phyloP scores from a whole-genome alignment of 2,329 filamentous ascomycete species.

The Dothiorella sarmentorum region DNA sequence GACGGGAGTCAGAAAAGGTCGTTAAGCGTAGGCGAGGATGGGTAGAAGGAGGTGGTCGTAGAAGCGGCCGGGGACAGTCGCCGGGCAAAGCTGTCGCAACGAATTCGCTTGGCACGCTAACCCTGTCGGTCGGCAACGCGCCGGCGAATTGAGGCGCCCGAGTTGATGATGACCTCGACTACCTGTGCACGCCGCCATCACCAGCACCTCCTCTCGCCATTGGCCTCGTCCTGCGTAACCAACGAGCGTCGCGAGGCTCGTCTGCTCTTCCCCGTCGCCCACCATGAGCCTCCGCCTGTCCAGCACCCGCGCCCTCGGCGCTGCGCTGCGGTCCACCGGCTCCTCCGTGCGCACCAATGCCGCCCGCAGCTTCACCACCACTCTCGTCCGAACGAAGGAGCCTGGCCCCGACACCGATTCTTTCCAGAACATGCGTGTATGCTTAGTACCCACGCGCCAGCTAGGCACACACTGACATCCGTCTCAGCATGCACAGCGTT shows the following conservation, averaged over 20 bases:
- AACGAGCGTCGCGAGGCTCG: constrained; percentile 28
- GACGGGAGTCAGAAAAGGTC: constrained; percentile 11
- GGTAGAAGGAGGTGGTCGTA: constrained; percentile 17
- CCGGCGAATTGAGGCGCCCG: constrained; percentile 10
- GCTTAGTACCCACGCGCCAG: background rate
- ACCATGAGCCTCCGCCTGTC: constrained; percentile 42
- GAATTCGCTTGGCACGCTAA: constrained; percentile 11
- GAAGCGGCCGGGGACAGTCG: constrained; percentile 13
- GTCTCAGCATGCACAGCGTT: constrained; percentile 42
- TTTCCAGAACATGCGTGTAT: constrained; percentile 47
- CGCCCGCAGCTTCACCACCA: constrained; percentile 43
- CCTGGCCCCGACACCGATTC: constrained; percentile 42
- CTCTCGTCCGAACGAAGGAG: constrained; percentile 42
- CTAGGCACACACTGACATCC: constrained; percentile 23
- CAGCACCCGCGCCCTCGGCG: constrained; percentile 38
- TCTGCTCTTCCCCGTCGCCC: constrained; percentile 17
- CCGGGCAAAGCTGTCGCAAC: constrained; percentile 2
- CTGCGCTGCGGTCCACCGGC: constrained; percentile 34
- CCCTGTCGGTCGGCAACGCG: background rate
- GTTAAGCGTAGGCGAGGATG: constrained; percentile 11
- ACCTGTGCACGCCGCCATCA: constrained; percentile 5
- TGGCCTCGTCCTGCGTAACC: constrained; percentile 13
- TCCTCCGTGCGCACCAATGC: constrained; percentile 27
- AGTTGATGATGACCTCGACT: constrained; percentile 17
- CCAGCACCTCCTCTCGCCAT: background rate